These are phyloP conservation scores for Paxillus ammoniavirescens DNA, from an alignment of 768 basidiomycete species.

Conservation along the genomic window DNA sequence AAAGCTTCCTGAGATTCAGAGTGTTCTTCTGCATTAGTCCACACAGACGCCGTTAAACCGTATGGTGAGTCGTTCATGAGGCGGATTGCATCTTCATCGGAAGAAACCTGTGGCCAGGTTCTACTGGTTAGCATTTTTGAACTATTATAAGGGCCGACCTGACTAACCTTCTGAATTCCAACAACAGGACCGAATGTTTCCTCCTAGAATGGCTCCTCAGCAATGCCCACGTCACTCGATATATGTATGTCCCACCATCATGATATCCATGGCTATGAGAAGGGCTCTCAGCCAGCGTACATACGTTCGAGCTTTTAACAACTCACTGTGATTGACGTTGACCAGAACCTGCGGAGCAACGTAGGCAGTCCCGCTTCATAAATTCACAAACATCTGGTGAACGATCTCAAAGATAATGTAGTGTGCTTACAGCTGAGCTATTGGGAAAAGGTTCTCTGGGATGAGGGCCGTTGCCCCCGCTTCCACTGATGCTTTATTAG, in stretches of 20 bases:
- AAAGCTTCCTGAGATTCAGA: conserved; percentile 69
- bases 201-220: conserved; percentile 42
- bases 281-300: conserved; percentile 4
- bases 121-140: neutral
- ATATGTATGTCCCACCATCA: conserved; percentile 58
- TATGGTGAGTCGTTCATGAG: conserved; percentile 98
- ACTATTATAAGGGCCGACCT: neutral
- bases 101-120: conserved; percentile 50
- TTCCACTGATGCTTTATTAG: conserved; percentile 42
- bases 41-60: conserved; percentile 91
- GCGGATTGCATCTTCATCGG: conserved; percentile 82
- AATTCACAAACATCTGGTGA: neutral
- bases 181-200: conserved; percentile 94
- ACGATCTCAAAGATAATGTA: neutral
- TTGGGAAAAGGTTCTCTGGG: conserved; percentile 61
- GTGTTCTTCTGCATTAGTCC: conserved; percentile 73
- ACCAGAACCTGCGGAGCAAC: conserved; percentile 91
- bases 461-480: conserved; percentile 81
- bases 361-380: conserved; percentile 69
- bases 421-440: conserved; percentile 61
- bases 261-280: conserved; percentile 79
- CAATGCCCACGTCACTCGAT: neutral
- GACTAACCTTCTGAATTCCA: conserved; percentile 83
- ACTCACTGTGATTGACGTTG: conserved; percentile 84
- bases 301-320: neutral